These are phyloP conservation scores for Calcarisporium arbuscula DNA, from an alignment of 2,329 filamentous ascomycete genomes.

Conservation along the genomic window DNA sequence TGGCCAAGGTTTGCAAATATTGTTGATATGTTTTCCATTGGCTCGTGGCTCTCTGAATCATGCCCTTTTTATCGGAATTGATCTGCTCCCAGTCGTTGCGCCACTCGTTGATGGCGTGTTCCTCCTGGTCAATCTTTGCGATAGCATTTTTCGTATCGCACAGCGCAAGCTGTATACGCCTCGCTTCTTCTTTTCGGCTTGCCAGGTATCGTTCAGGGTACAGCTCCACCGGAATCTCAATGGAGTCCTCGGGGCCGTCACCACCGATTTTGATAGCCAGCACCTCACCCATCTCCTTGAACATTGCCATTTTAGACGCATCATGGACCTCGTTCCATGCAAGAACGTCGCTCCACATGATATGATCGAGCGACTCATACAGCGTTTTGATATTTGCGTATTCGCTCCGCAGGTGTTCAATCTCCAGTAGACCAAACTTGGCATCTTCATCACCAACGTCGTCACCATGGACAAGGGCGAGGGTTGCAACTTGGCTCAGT, in stretches of 20 bases:
- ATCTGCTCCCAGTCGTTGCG: slow-evolving; percentile 19
- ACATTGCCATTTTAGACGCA: slow-evolving; percentile 33
- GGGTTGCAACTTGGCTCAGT: slow-evolving; percentile 25
- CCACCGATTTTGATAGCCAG: slow-evolving; percentile 40
- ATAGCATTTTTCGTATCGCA: slow-evolving; percentile 24
- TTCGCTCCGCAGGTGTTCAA: slow-evolving; percentile 28
- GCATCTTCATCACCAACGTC: slow-evolving; percentile 26
- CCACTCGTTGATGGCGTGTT: slow-evolving; percentile 20
- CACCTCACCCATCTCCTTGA: slow-evolving; percentile 43
- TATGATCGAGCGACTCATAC: slow-evolving; percentile 41
- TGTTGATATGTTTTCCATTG: slow-evolving; percentile 25
- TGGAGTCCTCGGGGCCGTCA: slow-evolving; percentile 32
- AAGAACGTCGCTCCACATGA: slow-evolving; percentile 41
- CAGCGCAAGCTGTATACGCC: slow-evolving; percentile 35
- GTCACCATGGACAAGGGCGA: slow-evolving; percentile 22
- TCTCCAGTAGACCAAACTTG: slow-evolving; percentile 36
- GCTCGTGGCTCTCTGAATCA: slow-evolving; percentile 21
- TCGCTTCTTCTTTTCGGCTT: slow-evolving; percentile 37
- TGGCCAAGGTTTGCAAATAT: slow-evolving; percentile 29
- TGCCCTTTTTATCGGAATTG: slow-evolving; percentile 20
- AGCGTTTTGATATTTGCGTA: slow-evolving; percentile 34
- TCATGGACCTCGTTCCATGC: slow-evolving; percentile 27
- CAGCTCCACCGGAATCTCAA: slow-evolving; percentile 45
- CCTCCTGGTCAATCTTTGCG: slow-evolving; percentile 16
- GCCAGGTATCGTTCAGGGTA: slow-evolving; percentile 50